Base-by-base conservation (phyloP, 768 basidiomycete genomes). In the Rhodotorula taiwanensis region DNA sequence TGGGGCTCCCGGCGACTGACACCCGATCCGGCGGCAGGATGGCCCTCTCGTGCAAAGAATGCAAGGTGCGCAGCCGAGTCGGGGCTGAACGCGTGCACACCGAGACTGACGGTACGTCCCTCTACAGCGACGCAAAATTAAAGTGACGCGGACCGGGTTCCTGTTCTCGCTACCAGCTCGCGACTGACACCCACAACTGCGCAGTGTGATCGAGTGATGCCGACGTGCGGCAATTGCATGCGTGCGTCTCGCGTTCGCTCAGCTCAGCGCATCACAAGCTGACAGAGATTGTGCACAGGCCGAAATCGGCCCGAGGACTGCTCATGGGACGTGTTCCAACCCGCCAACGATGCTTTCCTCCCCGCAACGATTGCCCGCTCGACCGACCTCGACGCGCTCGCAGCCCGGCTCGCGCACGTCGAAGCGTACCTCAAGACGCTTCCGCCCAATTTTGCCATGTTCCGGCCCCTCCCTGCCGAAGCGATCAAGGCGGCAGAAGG, bases 401-500 rank as follows among this genome's bases (percentile, higher is more conserved):
- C 58, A 1, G 43, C 47, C 7, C 58, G 69, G 5, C 58, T 70
- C 34, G 55, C 57, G 3, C 64, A 66, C 52, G 63, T 70, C 58
- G 69, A 70, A 30, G 8, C 34, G 1, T 70, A 66, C 48, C 64
- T 70, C 50, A 23, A 34, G 36, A 63, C 61, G 1, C 53, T 70
- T 1, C 69, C 69, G 15, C 64, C 69, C 18, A 66, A 70, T 48
- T 62, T 66, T 62, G 64, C 64, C 3, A n/a, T 55, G 23, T 70
- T 70, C 47, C 31, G 51, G 1, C 67, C 62, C 5, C 34, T 57
- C 34, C 42, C 34, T 2, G 23, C 34, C 16, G 23, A 16, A 8
- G 9, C 23, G 11, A 23, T 21, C n/a, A n/a, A n/a, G 11, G 41
- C 20, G 41, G 13, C 41, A 20, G 20, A 41, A 20, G 41, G 20